Percentiles rank a stretch among this genome's conserved stretches.
Evolutionary conservation across 1,284 basidiomycete genomes (phyloP).

Genomic region (Fomitopsis betulina): DNA sequence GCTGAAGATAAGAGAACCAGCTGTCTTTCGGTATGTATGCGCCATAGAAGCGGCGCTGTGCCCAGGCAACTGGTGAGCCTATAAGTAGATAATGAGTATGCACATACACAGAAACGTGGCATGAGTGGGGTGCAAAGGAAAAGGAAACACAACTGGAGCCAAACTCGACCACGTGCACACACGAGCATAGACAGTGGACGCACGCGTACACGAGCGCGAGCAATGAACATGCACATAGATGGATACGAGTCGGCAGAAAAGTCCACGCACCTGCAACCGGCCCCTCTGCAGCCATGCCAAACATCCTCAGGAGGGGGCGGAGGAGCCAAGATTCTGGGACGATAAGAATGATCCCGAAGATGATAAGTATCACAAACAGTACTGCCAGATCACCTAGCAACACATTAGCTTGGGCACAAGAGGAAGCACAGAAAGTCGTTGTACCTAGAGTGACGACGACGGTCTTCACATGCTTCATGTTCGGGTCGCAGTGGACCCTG

Average conservation of each 20-base stretch:
- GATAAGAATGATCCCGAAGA: slow-evolving; percentile 9
- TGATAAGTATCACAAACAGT: slow-evolving; percentile 13
- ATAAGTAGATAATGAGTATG: not conserved
- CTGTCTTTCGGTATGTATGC: slow-evolving; percentile 15
- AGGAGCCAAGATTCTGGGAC: slow-evolving; percentile 19
- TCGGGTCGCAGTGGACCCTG: not conserved
- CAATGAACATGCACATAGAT: not conserved
- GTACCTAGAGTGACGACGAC: not conserved
- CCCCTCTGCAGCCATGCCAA: slow-evolving; percentile 24
- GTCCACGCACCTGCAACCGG: slow-evolving; percentile 22
- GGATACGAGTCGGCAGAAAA: not conserved
- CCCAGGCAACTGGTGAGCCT: slow-evolving; percentile 25
- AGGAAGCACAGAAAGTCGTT: not conserved
- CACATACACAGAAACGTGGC: not conserved
- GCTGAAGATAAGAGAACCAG: slow-evolving; percentile 25
- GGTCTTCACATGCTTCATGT: not conserved
- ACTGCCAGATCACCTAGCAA: slow-evolving; percentile 22
- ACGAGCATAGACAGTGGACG: too few relatives aligned
- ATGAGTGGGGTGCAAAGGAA: not conserved
- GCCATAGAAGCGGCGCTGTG: slow-evolving; percentile 24
- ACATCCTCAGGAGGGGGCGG: slow-evolving; percentile 16
- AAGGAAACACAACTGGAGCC: not conserved
- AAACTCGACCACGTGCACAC: too few relatives aligned
- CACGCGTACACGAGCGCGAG: too few relatives aligned
- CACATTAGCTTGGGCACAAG: not conserved